Evolutionary conservation across 441 rosid genomes (phyloP).

Genomic region (Populus hybrid): DNA sequence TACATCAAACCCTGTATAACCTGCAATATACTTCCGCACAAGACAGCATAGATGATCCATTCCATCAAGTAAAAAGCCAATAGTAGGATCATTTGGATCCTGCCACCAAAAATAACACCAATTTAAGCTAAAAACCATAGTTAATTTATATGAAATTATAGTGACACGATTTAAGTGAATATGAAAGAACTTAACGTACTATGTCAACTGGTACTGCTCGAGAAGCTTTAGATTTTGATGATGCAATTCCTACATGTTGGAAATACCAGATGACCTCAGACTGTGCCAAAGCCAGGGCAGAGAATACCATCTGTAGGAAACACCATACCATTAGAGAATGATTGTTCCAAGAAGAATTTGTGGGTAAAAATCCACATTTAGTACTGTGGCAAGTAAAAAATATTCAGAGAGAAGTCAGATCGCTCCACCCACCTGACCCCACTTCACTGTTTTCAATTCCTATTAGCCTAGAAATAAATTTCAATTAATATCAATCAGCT

Average conservation of each 20-base stretch:
- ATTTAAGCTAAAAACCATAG: background rate
- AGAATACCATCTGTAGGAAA: constrained; percentile 85
- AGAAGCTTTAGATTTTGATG: constrained; percentile 78
- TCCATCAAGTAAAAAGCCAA: constrained; percentile 95
- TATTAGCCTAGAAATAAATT: background rate
- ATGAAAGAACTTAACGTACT: constrained; percentile 42
- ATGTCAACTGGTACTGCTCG: constrained; percentile 78
- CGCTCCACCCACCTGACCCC: background rate
- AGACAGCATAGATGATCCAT: constrained; percentile 95
- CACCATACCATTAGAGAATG: constrained; percentile 18
- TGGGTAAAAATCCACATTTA: background rate
- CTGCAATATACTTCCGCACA: constrained; percentile 97
- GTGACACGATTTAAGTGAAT: constrained; percentile 1
- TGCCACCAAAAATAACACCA: constrained; percentile 35
- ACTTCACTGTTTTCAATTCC: background rate
- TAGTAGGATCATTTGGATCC: constrained; percentile 99
- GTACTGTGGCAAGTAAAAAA: background rate
- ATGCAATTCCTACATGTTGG: constrained; percentile 91
- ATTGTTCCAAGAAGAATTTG: constrained; percentile 1
- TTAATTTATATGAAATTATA: background rate
- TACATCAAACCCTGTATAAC: constrained; percentile 31
- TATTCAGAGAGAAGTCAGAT: background rate
- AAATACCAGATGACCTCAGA: constrained; percentile 98
- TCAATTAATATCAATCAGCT: background rate
- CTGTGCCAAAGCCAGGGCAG: constrained; percentile 96